phyloP scores from a whole-genome alignment of 2,329 filamentous ascomycete species.

The Verticillium zaregamsianum region DNA sequence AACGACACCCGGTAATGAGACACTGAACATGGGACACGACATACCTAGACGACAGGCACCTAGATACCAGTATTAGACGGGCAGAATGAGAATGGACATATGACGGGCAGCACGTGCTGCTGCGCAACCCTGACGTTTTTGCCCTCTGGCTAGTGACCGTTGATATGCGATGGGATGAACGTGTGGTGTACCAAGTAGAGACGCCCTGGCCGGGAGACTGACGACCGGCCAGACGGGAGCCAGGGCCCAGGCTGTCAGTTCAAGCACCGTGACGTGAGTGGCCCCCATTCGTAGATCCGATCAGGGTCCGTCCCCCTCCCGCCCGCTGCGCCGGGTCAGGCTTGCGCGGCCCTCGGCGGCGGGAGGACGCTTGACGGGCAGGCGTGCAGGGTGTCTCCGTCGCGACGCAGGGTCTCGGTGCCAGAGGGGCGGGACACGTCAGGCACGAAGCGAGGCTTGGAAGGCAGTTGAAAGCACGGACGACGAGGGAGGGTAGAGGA shows the following conservation, averaged over 20 bases:
- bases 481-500: not conserved
- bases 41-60: not conserved
- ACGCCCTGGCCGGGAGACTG: not conserved
- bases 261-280: not conserved
- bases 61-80: not conserved
- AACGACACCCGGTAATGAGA: conserved; percentile 5
- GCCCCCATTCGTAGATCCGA: not conserved
- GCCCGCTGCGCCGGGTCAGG: not conserved
- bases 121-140: not conserved
- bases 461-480: no score
- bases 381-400: not conserved
- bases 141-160: not conserved
- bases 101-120: not conserved
- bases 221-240: not conserved
- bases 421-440: no score
- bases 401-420: no score
- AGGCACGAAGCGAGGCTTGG: not conserved
- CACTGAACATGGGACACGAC: not conserved
- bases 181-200: not conserved
- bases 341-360: no score
- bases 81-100: not conserved
- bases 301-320: not conserved
- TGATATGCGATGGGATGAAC: not conserved
- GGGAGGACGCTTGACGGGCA: not conserved
- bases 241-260: not conserved